Percentiles rank a stretch among this genome's conserved stretches.
These are phyloP conservation scores for Pythium aphanidermatum DNA, from an alignment of 352 stramenopile genomes.

Conservation along the genomic window DNA sequence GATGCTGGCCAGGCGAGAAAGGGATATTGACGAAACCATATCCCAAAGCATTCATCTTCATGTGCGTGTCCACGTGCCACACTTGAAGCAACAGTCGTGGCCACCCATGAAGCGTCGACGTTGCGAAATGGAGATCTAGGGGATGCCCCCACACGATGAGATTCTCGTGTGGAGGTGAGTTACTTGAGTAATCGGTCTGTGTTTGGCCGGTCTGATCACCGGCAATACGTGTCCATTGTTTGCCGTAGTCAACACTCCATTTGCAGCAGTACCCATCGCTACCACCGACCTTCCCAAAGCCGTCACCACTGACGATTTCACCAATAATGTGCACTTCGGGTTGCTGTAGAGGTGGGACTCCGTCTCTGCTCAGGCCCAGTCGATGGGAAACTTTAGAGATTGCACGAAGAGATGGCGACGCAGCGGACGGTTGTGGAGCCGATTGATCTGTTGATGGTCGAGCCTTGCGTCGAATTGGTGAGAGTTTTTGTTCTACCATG, in stretches of 20 bases:
- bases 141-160: slow-evolving; percentile 53
- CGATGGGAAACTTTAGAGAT: too few relatives aligned
- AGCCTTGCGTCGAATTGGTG: slow-evolving; percentile 12
- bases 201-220: slow-evolving; percentile 57
- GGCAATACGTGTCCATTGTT: slow-evolving; percentile 46
- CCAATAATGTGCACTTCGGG: slow-evolving; percentile 67
- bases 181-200: slow-evolving; percentile 45
- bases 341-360: slow-evolving; percentile 33
- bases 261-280: slow-evolving; percentile 50
- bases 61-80: slow-evolving; percentile 43
- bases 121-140: slow-evolving; percentile 61
- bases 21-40: slow-evolving; percentile 59
- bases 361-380: too few relatives aligned
- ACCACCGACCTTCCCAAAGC: slow-evolving; percentile 33
- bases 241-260: slow-evolving; percentile 61
- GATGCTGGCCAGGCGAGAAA: slow-evolving; percentile 44
- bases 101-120: slow-evolving; percentile 52
- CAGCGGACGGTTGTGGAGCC: slow-evolving; percentile 1
- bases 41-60: slow-evolving; percentile 39
- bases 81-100: slow-evolving; percentile 62
- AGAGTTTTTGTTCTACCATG: slow-evolving; percentile 1
- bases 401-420: slow-evolving; percentile 7
- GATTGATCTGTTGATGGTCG: not conserved
- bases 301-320: slow-evolving; percentile 52
- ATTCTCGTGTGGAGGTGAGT: slow-evolving; percentile 9